Evolutionary conservation across 768 basidiomycete species (phyloP), one percentile per base, ranked within the genome.

Genomic region (Lactifluus echinatus): DNA sequence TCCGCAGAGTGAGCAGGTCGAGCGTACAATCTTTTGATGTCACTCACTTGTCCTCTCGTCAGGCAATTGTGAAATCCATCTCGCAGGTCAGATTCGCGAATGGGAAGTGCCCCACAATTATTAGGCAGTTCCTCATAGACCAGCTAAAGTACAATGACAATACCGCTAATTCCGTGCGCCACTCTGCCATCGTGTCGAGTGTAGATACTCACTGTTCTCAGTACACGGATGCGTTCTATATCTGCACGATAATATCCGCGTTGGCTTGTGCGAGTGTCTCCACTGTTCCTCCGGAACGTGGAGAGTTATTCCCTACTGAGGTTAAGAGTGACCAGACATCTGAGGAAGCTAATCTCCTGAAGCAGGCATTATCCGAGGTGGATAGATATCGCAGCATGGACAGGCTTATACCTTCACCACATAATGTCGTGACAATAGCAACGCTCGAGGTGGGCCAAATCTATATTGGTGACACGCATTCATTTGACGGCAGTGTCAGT

Each of bases 141-240:
- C 87, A 94, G 61, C 75, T 98, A n/a, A 82, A 86, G 11, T 92
- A 91, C 69, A 97, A 97, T 67, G 95, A 97, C 69, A 98, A 97
- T 69, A 91, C 93, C 3, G 79, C 83, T 19, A 96, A 95, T 68
- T 77, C 81, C 40, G 93, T 95, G 62, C 66, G 90, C 71, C 23
- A 34, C 48, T 65, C 4, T 45, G 31, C 29, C 53, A 15, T 53
- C 6, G 39, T 40, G n/a, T 66, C 33, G 15, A 56, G 39, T 46
- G 14, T 7, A 39, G 49, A 11, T 57, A 37, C 54, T 61, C 59
- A 31, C 40, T 43, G 34, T 47, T 54, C 43, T 19, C 63, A 95
- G 93, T 94, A 85, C 67, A 88, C 92, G 44, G 96, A 97, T 69
- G 89, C 87, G 1, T 84, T 88, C 63, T 96, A 95, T 67, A 84